Base-by-base conservation (phyloP, 2,329 filamentous ascomycete species). In the Dryadomyces quercivorus region DNA sequence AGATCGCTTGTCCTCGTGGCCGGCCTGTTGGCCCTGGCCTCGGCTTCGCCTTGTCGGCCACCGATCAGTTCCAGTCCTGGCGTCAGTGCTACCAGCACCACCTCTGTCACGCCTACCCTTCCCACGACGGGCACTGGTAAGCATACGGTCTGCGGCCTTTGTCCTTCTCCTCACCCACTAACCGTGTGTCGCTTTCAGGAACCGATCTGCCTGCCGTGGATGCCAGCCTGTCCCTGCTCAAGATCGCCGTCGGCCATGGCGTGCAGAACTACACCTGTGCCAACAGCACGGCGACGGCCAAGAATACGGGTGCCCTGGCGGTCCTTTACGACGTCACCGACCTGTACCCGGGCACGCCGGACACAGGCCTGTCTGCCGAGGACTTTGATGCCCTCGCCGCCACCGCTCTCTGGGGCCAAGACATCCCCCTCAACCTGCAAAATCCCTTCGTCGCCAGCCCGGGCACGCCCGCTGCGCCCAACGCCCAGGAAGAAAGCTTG, bases 231-330 rank as follows among this genome's bases (percentile, higher is more conserved):
- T 64, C 64, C 5, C 68, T 82, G 42, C 74, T 77, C 64, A 69
- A 75, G 69, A 76, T 86, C 58, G 75, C 73, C 55, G 68, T 86
- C 45, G 82, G 82, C 60, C 76, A 82, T 61, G 82, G 82, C 55
- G 77, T 82, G 61, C 82, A 86, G 63, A 86, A 86, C 75, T 86
- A 86, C 72, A 82, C 78, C 42, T 86, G 82, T 67, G 64, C 61
- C 34, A 55, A 62, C 13, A 59, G 60, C n/a, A 56, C 62, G 16
- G 65, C 67, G 10, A 65, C 64, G 2, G 59, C 61, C 0, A 69
- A 73, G 34, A 61, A 61, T 6, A 65, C 68, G 20, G 80, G 81
- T 48, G 81, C 81, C 49, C 69, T 82, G 22, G 81, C 81, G 57
- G 74, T 77, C 53, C 75, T 84, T 57, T 82, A 80, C 73, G 79